Evolutionary conservation across 768 basidiomycete species (phyloP).

Genomic region (Kwoniella dendrophila): DNA sequence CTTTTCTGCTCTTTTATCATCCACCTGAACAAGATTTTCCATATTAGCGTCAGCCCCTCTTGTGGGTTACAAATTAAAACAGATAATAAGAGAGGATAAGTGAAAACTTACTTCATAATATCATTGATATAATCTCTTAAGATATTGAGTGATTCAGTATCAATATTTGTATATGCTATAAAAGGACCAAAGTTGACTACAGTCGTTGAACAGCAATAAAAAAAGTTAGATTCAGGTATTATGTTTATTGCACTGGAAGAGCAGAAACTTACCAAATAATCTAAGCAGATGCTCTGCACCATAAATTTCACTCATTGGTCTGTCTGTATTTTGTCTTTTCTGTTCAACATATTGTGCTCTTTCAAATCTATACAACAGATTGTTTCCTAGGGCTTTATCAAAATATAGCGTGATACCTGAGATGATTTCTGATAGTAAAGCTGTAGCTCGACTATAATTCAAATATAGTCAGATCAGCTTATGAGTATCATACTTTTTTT

Average conservation of each 20-base stretch:
- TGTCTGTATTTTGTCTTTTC: slow-evolving; percentile 70
- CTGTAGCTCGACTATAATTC: slow-evolving; percentile 63
- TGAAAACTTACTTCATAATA: slow-evolving; percentile 68
- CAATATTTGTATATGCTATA: slow-evolving; percentile 86
- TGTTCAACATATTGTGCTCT: slow-evolving; percentile 86
- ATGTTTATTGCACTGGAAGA: background rate
- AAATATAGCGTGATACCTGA: slow-evolving; percentile 89
- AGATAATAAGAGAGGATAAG: background rate
- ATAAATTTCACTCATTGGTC: slow-evolving; percentile 86
- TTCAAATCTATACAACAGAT: slow-evolving; percentile 91
- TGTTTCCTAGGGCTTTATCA: slow-evolving; percentile 79
- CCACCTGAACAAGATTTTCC: slow-evolving; percentile 61
- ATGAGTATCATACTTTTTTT: too few relatives aligned
- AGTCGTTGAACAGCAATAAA: background rate
- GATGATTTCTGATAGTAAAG: slow-evolving; percentile 76
- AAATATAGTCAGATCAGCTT: too few relatives aligned
- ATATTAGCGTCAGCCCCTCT: slow-evolving; percentile 2
- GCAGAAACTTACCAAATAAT: slow-evolving; percentile 74
- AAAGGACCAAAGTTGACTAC: slow-evolving; percentile 88
- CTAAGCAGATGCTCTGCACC: slow-evolving; percentile 91
- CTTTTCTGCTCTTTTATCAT: slow-evolving; percentile 74
- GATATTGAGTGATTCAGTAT: slow-evolving; percentile 77
- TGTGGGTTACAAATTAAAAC: background rate
- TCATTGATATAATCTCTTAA: slow-evolving; percentile 89
- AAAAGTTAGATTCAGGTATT: background rate